phyloP scores from a whole-genome alignment of 2,329 filamentous ascomycete species.

The Colletotrichum brevisporum region DNA sequence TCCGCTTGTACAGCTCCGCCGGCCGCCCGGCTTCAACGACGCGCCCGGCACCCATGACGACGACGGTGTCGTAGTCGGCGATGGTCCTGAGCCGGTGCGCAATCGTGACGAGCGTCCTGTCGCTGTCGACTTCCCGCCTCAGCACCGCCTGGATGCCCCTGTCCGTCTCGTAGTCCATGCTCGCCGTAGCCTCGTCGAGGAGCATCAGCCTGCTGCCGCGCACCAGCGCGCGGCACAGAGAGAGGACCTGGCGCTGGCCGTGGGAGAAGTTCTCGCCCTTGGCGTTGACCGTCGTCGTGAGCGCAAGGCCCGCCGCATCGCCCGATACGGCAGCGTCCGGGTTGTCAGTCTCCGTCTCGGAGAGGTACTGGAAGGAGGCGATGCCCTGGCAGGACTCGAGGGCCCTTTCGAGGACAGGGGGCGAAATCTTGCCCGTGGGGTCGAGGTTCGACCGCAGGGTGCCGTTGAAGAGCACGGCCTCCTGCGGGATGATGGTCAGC shows the following conservation, averaged over 20 bases:
- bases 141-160: constrained; percentile 68
- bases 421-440: constrained; percentile 70
- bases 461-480: constrained; percentile 70
- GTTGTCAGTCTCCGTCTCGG: constrained; percentile 51
- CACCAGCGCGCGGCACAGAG: constrained; percentile 69
- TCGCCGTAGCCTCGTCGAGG: constrained; percentile 72
- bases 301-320: constrained; percentile 47
- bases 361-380: constrained; percentile 62
- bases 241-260: constrained; percentile 71
- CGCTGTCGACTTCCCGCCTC: constrained; percentile 62
- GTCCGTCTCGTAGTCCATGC: constrained; percentile 72
- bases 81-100: constrained; percentile 82
- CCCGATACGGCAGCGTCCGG: constrained; percentile 41
- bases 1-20: constrained; percentile 59
- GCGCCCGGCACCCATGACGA: constrained; percentile 68
- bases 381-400: constrained; percentile 74
- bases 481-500: constrained; percentile 72
- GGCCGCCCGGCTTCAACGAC: constrained; percentile 69
- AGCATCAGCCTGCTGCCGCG: constrained; percentile 69
- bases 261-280: constrained; percentile 70
- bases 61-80: constrained; percentile 71
- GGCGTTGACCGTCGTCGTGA: constrained; percentile 64
- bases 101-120: constrained; percentile 70
- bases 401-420: constrained; percentile 68
- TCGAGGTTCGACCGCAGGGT: constrained; percentile 72